Evolutionary conservation across 768 basidiomycete species (phyloP).

Genomic region (Lactarius indigo): DNA sequence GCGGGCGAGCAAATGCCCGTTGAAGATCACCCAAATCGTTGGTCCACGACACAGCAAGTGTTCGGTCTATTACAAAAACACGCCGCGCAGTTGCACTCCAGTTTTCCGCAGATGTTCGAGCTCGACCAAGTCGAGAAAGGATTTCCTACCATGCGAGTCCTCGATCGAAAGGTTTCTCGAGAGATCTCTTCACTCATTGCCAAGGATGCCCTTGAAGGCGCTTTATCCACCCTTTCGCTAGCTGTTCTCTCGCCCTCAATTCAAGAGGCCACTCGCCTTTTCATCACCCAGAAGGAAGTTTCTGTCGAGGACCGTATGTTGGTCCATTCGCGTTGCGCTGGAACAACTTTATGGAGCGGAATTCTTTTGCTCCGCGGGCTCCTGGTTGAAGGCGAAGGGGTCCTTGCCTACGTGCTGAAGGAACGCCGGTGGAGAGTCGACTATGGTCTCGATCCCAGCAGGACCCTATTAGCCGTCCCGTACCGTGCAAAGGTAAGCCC

Average conservation of each 20-base stretch:
- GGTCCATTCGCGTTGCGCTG: not conserved
- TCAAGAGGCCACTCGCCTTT: not conserved
- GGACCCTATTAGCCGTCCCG: constrained; percentile 48
- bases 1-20: constrained; percentile 36
- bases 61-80: constrained; percentile 32
- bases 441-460: constrained; percentile 42
- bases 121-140: not conserved
- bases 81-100: constrained; percentile 3
- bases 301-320: not conserved
- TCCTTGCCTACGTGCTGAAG: constrained; percentile 38
- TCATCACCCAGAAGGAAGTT: not conserved
- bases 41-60: constrained; percentile 40
- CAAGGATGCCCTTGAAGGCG: not conserved
- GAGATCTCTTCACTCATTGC: not conserved
- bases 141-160: constrained; percentile 10
- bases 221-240: not conserved
- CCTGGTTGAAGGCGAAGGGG: constrained; percentile 34
- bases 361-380: constrained; percentile 47
- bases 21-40: constrained; percentile 42
- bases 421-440: constrained; percentile 48
- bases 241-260: not conserved
- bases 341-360: constrained; percentile 32
- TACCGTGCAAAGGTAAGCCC: constrained; percentile 40
- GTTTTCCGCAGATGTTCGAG: not conserved
- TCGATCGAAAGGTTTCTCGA: not conserved